Evolutionary conservation across 495 filamentous ascomycete genomes (phyloP).

Genomic region (Trichoderma parareesei): DNA sequence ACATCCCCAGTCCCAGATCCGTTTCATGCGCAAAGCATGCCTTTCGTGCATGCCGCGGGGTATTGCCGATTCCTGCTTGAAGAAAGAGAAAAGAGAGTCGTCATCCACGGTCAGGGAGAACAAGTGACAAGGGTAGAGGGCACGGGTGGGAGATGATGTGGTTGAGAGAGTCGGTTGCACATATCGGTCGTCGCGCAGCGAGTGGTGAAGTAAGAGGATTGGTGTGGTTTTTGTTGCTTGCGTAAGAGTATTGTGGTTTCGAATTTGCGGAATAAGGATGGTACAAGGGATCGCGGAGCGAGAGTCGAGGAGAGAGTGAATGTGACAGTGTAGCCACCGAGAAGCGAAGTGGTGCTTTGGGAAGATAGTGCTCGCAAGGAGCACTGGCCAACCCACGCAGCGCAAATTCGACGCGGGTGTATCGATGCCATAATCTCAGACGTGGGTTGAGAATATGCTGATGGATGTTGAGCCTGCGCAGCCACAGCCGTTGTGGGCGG

Average conservation of each 20-base stretch:
- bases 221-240: neutral
- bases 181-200: conserved; percentile 1
- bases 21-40: conserved; percentile 5
- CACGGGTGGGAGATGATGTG: neutral
- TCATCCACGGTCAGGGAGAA: neutral
- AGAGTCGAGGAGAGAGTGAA: conserved; percentile 5
- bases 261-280: neutral
- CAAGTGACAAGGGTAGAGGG: neutral
- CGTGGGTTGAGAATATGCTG: conserved; percentile 1
- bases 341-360: neutral
- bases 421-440: neutral
- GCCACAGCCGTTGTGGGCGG: no score
- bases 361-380: neutral
- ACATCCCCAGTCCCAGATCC: conserved; percentile 7
- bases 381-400: neutral
- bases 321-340: neutral
- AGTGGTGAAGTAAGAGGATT: conserved; percentile 3
- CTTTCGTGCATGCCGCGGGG: neutral
- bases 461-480: neutral
- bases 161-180: neutral
- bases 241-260: neutral
- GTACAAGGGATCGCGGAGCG: neutral
- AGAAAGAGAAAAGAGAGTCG: neutral
- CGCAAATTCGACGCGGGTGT: conserved; percentile 2
- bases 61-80: conserved; percentile 7